Conservation (phyloP, 2,329 filamentous ascomycete genomes). For the Mariannaea sp. region DNA sequence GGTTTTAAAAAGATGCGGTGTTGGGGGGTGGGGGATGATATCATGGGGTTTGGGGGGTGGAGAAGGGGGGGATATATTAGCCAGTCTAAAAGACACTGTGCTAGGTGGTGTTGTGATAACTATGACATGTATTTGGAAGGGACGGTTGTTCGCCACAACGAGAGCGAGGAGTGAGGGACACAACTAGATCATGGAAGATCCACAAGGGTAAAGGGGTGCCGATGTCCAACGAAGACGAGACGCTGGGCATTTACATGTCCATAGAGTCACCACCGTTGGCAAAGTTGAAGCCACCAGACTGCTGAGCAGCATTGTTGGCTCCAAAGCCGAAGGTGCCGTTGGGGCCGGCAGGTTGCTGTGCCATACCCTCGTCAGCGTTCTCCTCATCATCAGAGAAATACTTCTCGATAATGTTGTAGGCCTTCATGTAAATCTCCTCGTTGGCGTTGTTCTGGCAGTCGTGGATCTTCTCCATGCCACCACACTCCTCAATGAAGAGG, state of each 20-base stretch:
- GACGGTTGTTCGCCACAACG: slow-evolving; percentile 23
- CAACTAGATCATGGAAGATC: background rate
- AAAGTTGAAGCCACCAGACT: slow-evolving; percentile 91
- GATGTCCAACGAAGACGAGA: slow-evolving; percentile 11
- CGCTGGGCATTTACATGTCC: slow-evolving; percentile 60
- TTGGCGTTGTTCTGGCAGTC: slow-evolving; percentile 99
- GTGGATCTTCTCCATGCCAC: slow-evolving; percentile 99
- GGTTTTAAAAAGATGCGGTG: slow-evolving; percentile 46
- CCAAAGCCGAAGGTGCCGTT: slow-evolving; percentile 83
- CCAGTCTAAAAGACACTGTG: slow-evolving; percentile 36
- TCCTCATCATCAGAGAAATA: slow-evolving; percentile 99
- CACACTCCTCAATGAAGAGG: slow-evolving; percentile 97
- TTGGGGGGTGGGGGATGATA: slow-evolving; percentile 41
- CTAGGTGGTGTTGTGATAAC: slow-evolving; percentile 30
- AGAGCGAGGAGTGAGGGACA: slow-evolving; percentile 9
- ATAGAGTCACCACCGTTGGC: slow-evolving; percentile 71
- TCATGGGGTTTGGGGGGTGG: slow-evolving; percentile 27
- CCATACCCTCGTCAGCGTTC: slow-evolving; percentile 80
- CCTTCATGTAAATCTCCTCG: slow-evolving; percentile 99
- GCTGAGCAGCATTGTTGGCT: slow-evolving; percentile 61
- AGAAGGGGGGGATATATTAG: slow-evolving; percentile 24
- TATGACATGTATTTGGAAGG: slow-evolving; percentile 32
- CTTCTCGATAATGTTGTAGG: slow-evolving; percentile 99
- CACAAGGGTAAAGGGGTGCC: background rate
- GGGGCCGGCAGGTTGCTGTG: slow-evolving; percentile 65